A percentile compares a stretch with the other conserved stretches of the same genome.
These are phyloP conservation scores for Prunus padus DNA, from an alignment of 306 rosid species.

Conservation along the genomic window DNA sequence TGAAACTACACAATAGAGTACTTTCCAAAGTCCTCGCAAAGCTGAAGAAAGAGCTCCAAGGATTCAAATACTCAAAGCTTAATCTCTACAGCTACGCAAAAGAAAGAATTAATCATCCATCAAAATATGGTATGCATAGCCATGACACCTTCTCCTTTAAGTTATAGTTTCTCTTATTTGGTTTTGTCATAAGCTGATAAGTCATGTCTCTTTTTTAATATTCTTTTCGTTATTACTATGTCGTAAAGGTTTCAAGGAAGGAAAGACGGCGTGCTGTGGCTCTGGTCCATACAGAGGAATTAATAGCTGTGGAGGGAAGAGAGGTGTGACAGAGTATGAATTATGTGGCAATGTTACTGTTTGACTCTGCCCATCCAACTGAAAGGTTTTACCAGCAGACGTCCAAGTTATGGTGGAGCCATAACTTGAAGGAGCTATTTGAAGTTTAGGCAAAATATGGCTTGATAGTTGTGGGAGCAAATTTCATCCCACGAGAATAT, in stretches of 20 bases:
- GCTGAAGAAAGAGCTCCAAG: slow-evolving; percentile 29
- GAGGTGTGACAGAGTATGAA: slow-evolving; percentile 35
- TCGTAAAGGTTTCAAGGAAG: slow-evolving; percentile 36
- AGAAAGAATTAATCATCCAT: slow-evolving; percentile 32
- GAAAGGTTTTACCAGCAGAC: slow-evolving; percentile 29
- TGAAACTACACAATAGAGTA: slow-evolving; percentile 40
- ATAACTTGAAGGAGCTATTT: slow-evolving; percentile 37
- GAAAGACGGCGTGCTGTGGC: slow-evolving; percentile 39
- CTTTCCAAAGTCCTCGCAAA: slow-evolving; percentile 23
- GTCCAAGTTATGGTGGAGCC: slow-evolving; percentile 44
- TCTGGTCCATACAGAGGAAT: slow-evolving; percentile 32
- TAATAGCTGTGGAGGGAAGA: slow-evolving; percentile 40
- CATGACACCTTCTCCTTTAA: neutral
- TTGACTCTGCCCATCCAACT: slow-evolving; percentile 48
- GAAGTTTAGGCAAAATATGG: neutral
- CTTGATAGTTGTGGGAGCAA: too few relatives aligned
- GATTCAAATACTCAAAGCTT: slow-evolving; percentile 40
- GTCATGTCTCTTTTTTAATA: too few relatives aligned
- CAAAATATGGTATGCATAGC: slow-evolving; percentile 40
- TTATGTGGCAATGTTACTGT: slow-evolving; percentile 41
- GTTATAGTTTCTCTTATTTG: neutral
- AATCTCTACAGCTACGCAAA: slow-evolving; percentile 19
- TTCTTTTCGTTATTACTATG: neutral
- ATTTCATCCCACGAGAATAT: too few relatives aligned
- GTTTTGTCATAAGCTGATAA: too few relatives aligned